A percentile compares a stretch with the other conserved stretches of the same genome.
phyloP scores from a whole-genome alignment of 805 yeast species.

The Candida piceae region DNA sequence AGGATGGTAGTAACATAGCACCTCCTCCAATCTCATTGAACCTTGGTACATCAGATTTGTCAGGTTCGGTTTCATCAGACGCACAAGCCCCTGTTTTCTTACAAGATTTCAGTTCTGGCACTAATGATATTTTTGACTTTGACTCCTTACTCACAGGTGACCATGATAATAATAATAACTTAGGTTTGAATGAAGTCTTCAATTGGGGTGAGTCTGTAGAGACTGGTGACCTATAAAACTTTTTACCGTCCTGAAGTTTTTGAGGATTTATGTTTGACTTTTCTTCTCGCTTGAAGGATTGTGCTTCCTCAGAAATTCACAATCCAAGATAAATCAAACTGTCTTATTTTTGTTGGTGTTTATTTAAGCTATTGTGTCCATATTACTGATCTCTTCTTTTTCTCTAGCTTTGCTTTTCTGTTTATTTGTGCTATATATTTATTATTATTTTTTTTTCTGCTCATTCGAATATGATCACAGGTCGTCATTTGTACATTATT shows the following conservation, averaged over 20 bases:
- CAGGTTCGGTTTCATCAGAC: slow-evolving; percentile 3
- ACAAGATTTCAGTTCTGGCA: slow-evolving; percentile 31
- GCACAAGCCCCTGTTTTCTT: slow-evolving; percentile 17
- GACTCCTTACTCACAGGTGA: slow-evolving; percentile 41
- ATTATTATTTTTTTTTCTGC: neutral
- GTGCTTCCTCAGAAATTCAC: no score
- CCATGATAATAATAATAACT: slow-evolving; percentile 28
- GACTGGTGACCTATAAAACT: slow-evolving; percentile 30
- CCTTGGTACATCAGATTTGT: neutral
- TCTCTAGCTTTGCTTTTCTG: neutral
- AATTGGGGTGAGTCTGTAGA: slow-evolving; percentile 41
- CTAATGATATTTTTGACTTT: slow-evolving; percentile 37
- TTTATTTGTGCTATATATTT: neutral
- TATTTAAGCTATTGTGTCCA: no score
- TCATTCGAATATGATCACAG: neutral
- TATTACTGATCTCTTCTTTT: no score
- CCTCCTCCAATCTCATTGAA: neutral
- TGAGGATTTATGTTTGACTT: no score
- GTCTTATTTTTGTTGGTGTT: no score
- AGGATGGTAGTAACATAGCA: neutral
- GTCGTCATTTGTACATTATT: neutral
- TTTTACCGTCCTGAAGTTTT: no score
- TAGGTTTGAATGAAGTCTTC: slow-evolving; percentile 31
- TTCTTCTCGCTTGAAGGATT: no score
- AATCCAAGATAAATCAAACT: no score